A percentile compares a stretch with the other conserved stretches of the same genome.
These are phyloP conservation scores for Malassezia caprae DNA, from an alignment of 1,284 basidiomycete genomes.

Conservation along the genomic window DNA sequence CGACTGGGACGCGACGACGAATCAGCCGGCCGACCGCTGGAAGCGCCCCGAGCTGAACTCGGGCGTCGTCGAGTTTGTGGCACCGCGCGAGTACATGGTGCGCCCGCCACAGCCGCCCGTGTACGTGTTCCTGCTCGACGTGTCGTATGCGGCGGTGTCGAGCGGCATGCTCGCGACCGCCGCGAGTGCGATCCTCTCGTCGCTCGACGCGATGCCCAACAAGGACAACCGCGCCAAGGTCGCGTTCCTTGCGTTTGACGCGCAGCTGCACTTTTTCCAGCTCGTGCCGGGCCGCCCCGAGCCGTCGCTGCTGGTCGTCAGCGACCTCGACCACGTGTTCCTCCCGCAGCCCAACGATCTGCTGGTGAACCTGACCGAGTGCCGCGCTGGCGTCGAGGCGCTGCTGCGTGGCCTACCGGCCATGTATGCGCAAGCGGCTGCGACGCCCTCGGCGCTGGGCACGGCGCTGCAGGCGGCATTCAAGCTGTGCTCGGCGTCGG, in stretches of 20 bases:
- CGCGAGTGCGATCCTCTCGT: slow-evolving; percentile 86
- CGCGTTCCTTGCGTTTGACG: slow-evolving; percentile 83
- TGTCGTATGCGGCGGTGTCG: slow-evolving; percentile 72
- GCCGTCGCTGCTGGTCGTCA: slow-evolving; percentile 88
- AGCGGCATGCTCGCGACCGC: slow-evolving; percentile 91
- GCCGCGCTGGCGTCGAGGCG: slow-evolving; percentile 67
- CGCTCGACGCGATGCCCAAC: slow-evolving; percentile 87
- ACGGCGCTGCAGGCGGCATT: slow-evolving; percentile 90
- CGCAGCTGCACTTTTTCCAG: slow-evolving; percentile 92
- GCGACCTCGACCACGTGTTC: slow-evolving; percentile 93
- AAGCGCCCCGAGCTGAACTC: slow-evolving; percentile 83
- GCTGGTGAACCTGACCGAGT: slow-evolving; percentile 82
- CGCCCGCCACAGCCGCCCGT: slow-evolving; percentile 94
- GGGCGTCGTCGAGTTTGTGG: slow-evolving; percentile 87
- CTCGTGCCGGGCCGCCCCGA: slow-evolving; percentile 69
- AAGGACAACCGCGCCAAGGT: slow-evolving; percentile 85
- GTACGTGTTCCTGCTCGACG: slow-evolving; percentile 94
- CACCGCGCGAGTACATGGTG: slow-evolving; percentile 97
- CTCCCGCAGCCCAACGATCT: slow-evolving; percentile 91
- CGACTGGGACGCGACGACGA: slow-evolving; percentile 90
- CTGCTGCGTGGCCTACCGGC: slow-evolving; percentile 75
- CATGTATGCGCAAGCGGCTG: slow-evolving; percentile 91
- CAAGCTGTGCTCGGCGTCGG: slow-evolving; percentile 85
- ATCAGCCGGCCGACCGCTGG: slow-evolving; percentile 93
- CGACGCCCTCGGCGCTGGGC: slow-evolving; percentile 86